phyloP scores from a whole-genome alignment of 2,329 filamentous ascomycete genomes.

The Xylaria polymorpha region DNA sequence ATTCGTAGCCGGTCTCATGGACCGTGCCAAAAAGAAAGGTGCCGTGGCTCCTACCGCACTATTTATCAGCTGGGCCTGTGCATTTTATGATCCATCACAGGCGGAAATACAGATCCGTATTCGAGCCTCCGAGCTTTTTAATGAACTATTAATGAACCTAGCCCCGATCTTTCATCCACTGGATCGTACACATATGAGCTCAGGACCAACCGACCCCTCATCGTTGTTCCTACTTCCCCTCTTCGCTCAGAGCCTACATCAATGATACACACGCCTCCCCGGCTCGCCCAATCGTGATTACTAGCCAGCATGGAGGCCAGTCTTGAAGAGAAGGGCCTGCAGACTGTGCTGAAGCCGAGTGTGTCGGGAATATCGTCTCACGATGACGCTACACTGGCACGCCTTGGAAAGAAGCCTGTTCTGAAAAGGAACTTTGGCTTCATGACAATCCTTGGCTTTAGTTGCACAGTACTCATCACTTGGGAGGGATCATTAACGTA shows the following conservation, averaged over 20 bases:
- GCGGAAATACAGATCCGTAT: background rate
- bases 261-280: constrained; percentile 2
- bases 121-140: background rate
- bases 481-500: constrained; percentile 44
- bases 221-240: constrained; percentile 2
- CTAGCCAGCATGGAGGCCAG: constrained; percentile 25
- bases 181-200: background rate
- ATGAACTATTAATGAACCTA: constrained; percentile 15
- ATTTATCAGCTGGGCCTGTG: constrained; percentile 15
- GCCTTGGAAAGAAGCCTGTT: constrained; percentile 42
- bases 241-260: background rate
- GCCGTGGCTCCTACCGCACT: background rate
- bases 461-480: constrained; percentile 44
- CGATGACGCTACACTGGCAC: constrained; percentile 34
- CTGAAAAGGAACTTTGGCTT: constrained; percentile 44
- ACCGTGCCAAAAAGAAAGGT: constrained; percentile 22
- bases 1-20: constrained; percentile 21
- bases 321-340: constrained; percentile 32
- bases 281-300: background rate
- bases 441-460: constrained; percentile 44
- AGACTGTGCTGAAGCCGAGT: constrained; percentile 16
- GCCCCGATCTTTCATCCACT: background rate
- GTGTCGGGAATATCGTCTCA: constrained; percentile 11
- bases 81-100: constrained; percentile 17
- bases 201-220: background rate